These are phyloP conservation scores for Coemansia sp. DNA, from an alignment of 192 early-diverging fungal species.

Conservation along the genomic window DNA sequence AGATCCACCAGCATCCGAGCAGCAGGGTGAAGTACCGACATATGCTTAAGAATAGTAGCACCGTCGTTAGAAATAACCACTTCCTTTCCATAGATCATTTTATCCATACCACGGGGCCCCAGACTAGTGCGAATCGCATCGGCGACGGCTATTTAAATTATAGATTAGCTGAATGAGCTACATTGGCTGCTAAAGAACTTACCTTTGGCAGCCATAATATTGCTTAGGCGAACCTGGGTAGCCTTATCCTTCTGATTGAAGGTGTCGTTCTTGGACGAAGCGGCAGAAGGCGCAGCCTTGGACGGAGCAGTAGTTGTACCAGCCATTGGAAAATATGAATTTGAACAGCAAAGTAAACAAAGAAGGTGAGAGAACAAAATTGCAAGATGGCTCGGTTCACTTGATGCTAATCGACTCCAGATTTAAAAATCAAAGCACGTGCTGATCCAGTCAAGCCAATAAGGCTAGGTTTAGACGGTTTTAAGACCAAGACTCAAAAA, in stretches of 20 bases:
- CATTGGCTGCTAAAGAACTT: no score
- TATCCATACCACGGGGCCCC: conserved; percentile 98
- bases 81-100: conserved; percentile 98
- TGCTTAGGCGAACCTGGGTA: conserved; percentile 86
- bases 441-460: no score
- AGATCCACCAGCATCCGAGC: conserved; percentile 98
- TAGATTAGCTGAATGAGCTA: no score
- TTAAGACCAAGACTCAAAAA: no score
- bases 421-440: no score
- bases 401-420: no score
- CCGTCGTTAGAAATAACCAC: conserved; percentile 99
- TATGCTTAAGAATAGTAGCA: conserved; percentile 97
- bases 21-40: conserved; percentile 96
- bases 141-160: conserved; percentile 95
- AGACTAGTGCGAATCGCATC: conserved; percentile 96
- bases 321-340: no score
- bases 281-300: conserved; percentile 13
- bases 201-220: conserved; percentile 95
- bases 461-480: no score
- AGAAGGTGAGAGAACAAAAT: no score
- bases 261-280: conserved; percentile 34
- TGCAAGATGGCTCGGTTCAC: no score
- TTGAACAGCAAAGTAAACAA: no score
- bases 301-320: conserved; percentile 21
- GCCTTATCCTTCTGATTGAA: conserved; percentile 83